Base-by-base conservation (phyloP, 768 basidiomycete species). In the Suillus sp. region DNA sequence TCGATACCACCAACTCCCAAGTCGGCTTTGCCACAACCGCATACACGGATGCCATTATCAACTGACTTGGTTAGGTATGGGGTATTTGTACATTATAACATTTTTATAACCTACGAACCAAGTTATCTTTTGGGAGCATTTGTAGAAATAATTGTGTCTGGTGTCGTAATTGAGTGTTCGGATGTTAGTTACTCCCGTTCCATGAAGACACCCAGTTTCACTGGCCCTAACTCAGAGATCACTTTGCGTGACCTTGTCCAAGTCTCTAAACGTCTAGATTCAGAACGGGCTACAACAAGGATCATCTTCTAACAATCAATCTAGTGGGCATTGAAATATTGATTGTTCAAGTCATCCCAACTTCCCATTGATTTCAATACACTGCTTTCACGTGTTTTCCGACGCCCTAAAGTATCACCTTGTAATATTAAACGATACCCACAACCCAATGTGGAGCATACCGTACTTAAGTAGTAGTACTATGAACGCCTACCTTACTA, bases 391-490 rank as follows among this genome's bases (percentile, higher is more conserved):
- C 14, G 27, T 27, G 3, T 14, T 47, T 14, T 25, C n/a, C 1
- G n/a, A 45, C 43, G 6, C 5, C 11, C 22, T 27, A 27, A 48
- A 27, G 14, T 4, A n/a, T 32, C 51, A 7, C 30, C 10, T 34
- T 53, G 30, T 1, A 53, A 53, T 53, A 32, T 50, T 50, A 50
- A 50, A 50, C 18, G 48, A 16, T 30, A 53, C 20, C 51, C 51
- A 34, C 50, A 53, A 53, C 18, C 11, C 51, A 53, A 53, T 11
- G 20, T 53, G 51, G 32, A n/a, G 32, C 6, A n/a, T 32, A 53
- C 20, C 30, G 51, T 34, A 34, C 11, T 32, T n/a, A 30, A 50
- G 27, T 50, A 50, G 48, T 50, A 50, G 50, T 30, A 51, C 30
- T 20, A 20, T 51, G 27, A 51, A 51, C 18, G 30, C 50, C 50